phyloP scores from a whole-genome alignment of 441 rosid species.

The Lepidium campestre region DNA sequence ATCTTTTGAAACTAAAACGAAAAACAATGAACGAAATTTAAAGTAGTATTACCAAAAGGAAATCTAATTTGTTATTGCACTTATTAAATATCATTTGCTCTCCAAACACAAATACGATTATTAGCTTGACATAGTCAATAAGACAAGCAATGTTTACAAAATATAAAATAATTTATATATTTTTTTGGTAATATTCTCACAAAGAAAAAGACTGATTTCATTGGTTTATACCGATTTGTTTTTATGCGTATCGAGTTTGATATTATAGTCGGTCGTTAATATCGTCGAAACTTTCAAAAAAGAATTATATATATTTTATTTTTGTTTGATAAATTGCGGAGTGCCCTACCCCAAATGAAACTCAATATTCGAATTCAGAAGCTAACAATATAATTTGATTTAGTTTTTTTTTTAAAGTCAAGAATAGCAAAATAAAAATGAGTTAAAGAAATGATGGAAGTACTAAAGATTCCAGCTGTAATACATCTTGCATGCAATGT shows the following conservation, averaged over 20 bases:
- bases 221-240: not conserved
- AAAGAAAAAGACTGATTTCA: not conserved
- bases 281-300: not conserved
- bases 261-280: not conserved
- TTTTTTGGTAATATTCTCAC: not conserved
- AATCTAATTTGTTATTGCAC: too few relatives aligned
- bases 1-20: not conserved
- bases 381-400: not conserved
- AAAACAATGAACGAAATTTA: too few relatives aligned
- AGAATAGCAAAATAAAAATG: not conserved
- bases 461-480: slow-evolving; percentile 23
- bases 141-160: too few relatives aligned
- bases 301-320: not conserved
- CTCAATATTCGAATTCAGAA: not conserved
- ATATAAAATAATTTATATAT: too few relatives aligned
- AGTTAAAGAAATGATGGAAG: slow-evolving; percentile 15
- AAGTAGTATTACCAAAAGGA: too few relatives aligned
- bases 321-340: not conserved
- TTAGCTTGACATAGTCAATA: too few relatives aligned
- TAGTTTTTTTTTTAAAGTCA: not conserved
- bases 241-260: not conserved
- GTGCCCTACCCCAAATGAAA: not conserved
- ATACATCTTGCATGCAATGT: slow-evolving; percentile 29
- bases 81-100: too few relatives aligned
- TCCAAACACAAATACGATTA: too few relatives aligned